Percentiles rank a stretch among this genome's conserved stretches.
Evolutionary conservation across 345 rosid genomes (phyloP).

Genomic region (Eucalyptus sp.): DNA sequence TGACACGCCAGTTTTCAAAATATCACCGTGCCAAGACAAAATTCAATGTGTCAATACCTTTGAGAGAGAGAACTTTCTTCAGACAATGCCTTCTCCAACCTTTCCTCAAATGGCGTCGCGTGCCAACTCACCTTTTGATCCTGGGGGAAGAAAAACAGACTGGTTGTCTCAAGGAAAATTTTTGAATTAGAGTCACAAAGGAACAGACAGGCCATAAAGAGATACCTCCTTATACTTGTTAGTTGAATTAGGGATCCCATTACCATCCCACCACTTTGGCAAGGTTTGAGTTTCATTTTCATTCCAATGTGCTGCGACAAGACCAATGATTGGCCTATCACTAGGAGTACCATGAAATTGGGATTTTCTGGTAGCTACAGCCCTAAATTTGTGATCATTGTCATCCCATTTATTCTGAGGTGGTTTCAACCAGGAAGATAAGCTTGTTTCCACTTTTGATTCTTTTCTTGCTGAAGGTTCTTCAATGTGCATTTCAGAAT

Average conservation of each 20-base stretch:
- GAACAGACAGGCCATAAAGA: neutral
- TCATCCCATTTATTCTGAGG: neutral
- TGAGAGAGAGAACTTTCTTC: slow-evolving; percentile 42
- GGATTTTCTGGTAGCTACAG: slow-evolving; percentile 1
- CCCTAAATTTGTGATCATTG: slow-evolving; percentile 1
- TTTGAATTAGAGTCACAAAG: neutral
- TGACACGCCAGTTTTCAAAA: neutral
- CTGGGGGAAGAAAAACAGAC: slow-evolving; percentile 20
- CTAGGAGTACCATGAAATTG: slow-evolving; percentile 30
- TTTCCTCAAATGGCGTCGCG: slow-evolving; percentile 96
- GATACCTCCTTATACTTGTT: slow-evolving; percentile 94
- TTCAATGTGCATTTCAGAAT: slow-evolving; percentile 4
- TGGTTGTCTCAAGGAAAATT: neutral
- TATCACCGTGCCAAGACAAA: neutral
- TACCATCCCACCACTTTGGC: slow-evolving; percentile 95
- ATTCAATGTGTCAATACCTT: slow-evolving; percentile 17
- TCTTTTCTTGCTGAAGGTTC: slow-evolving; percentile 13
- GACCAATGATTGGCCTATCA: slow-evolving; percentile 86
- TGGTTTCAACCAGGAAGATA: slow-evolving; percentile 52
- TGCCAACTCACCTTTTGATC: slow-evolving; percentile 98
- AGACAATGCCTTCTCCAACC: slow-evolving; percentile 89
- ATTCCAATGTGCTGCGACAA: slow-evolving; percentile 89
- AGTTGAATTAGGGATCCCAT: slow-evolving; percentile 94
- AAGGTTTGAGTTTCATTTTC: slow-evolving; percentile 42
- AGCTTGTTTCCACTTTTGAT: slow-evolving; percentile 29